These are phyloP conservation scores for Dendrobium catenatum DNA, from an alignment of 106 monocot species.

Conservation along the genomic window DNA sequence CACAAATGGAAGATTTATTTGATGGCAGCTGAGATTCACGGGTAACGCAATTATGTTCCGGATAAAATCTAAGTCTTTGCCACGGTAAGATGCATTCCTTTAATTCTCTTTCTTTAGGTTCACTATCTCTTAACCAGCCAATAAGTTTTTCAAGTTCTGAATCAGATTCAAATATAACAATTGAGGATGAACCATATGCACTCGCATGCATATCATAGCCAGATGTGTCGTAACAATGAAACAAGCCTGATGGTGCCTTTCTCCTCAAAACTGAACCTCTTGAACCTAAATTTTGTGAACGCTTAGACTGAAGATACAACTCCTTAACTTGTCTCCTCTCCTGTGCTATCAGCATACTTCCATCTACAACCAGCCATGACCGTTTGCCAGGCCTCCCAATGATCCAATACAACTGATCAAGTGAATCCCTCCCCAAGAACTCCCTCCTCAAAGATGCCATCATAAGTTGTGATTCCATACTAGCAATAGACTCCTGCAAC, in stretches of 20 bases:
- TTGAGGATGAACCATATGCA: slow-evolving; percentile 21
- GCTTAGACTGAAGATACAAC: background rate
- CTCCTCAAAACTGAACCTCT: background rate
- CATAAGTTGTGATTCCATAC: slow-evolving; percentile 60
- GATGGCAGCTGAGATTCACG: slow-evolving; percentile 18
- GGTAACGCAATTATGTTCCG: slow-evolving; percentile 14
- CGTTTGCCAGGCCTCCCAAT: slow-evolving; percentile 61
- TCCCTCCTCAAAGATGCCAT: slow-evolving; percentile 74
- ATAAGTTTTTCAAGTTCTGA: slow-evolving; percentile 62
- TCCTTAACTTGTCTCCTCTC: slow-evolving; percentile 10
- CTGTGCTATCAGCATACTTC: slow-evolving; percentile 19
- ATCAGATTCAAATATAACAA: slow-evolving; percentile 67
- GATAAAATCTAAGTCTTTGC: slow-evolving; percentile 39
- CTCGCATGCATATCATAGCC: slow-evolving; percentile 14
- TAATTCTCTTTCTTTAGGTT: slow-evolving; percentile 72
- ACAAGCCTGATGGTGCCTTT: background rate
- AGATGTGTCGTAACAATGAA: slow-evolving; percentile 1
- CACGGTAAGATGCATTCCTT: slow-evolving; percentile 77
- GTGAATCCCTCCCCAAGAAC: slow-evolving; percentile 76
- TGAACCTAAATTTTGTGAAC: slow-evolving; percentile 5
- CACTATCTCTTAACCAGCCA: slow-evolving; percentile 54
- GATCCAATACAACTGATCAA: slow-evolving; percentile 79
- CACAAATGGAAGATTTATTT: slow-evolving; percentile 15
- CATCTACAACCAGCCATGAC: slow-evolving; percentile 80
- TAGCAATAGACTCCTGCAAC: slow-evolving; percentile 58